Evolutionary conservation across 441 rosid species (phyloP).

Genomic region (Croton laevigatus): DNA sequence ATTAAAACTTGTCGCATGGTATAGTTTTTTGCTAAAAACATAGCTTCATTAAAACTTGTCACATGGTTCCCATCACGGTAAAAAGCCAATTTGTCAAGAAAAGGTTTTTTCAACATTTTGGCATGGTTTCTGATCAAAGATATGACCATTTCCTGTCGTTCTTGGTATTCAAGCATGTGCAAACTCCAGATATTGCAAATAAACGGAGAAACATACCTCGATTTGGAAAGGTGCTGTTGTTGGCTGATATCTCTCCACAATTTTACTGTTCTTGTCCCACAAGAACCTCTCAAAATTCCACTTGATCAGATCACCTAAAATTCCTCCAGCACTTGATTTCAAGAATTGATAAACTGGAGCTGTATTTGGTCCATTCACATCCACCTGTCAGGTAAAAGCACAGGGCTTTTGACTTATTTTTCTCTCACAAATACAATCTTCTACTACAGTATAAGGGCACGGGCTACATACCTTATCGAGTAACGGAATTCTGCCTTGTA

Average conservation of each 20-base stretch:
- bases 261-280: slow-evolving; percentile 74
- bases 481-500: slow-evolving; percentile 90
- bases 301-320: slow-evolving; percentile 69
- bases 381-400: slow-evolving; percentile 44
- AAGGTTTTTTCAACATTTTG: neutral
- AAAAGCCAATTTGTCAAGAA: no score
- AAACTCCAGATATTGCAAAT: neutral
- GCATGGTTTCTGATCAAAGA: neutral
- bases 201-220: slow-evolving; percentile 43
- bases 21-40: no score
- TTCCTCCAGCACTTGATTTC: slow-evolving; percentile 78
- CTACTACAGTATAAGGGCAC: no score
- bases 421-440: neutral
- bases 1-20: neutral
- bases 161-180: slow-evolving; percentile 5
- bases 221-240: slow-evolving; percentile 76
- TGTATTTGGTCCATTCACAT: slow-evolving; percentile 79
- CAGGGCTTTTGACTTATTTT: neutral
- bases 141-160: neutral
- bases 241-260: slow-evolving; percentile 75
- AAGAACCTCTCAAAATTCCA: slow-evolving; percentile 95
- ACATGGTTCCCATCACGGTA: neutral
- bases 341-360: slow-evolving; percentile 83
- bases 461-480: slow-evolving; percentile 55
- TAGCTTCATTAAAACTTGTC: no score